Conservation (phyloP, 148 eudicot species). For the Rhododendron griersonianum region DNA sequence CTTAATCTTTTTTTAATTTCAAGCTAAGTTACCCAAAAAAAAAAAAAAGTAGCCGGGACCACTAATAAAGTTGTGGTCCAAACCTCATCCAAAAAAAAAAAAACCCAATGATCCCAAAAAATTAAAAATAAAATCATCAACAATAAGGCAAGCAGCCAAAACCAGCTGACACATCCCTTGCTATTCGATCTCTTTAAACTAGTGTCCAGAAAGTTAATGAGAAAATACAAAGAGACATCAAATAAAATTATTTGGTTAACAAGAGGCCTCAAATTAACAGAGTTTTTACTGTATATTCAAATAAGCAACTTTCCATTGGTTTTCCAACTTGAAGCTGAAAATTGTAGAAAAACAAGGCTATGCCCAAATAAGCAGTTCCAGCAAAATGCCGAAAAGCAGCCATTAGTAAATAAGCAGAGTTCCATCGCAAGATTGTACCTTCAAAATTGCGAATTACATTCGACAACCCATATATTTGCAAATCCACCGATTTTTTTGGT, state of each 20-base stretch:
- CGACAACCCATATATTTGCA: background rate
- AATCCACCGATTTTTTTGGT: too few relatives aligned
- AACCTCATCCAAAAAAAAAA: too few relatives aligned
- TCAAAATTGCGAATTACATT: background rate
- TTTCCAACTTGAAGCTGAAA: background rate
- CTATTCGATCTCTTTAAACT: too few relatives aligned
- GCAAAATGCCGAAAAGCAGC: background rate
- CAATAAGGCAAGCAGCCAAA: too few relatives aligned
- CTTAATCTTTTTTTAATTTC: too few relatives aligned
- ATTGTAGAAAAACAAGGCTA: background rate
- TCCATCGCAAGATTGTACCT: background rate
- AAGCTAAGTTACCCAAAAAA: too few relatives aligned
- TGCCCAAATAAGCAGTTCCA: background rate
- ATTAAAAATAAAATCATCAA: too few relatives aligned
- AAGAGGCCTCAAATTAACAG: background rate
- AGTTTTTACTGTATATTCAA: background rate
- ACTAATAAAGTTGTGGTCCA: too few relatives aligned
- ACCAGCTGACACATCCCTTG: too few relatives aligned
- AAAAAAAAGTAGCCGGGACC: too few relatives aligned
- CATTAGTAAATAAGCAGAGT: background rate
- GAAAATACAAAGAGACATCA: background rate
- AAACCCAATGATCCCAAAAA: too few relatives aligned
- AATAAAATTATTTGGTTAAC: too few relatives aligned
- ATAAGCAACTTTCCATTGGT: background rate
- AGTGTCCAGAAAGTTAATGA: background rate